Evolutionary conservation across 2,329 filamentous ascomycete genomes (phyloP).

Genomic region (Trichophyton simii): DNA sequence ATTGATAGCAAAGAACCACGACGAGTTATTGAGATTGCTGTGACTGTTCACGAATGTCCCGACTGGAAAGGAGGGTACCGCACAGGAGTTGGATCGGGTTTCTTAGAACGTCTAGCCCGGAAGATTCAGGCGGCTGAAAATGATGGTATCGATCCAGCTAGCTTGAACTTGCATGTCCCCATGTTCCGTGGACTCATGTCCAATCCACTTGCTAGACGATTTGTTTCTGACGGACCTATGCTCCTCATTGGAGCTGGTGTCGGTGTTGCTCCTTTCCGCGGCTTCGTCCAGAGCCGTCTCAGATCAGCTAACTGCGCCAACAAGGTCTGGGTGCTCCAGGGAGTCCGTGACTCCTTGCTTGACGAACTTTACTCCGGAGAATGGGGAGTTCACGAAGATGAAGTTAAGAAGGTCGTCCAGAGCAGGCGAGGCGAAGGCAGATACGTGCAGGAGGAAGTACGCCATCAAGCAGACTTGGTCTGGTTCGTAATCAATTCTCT

Average conservation of each 20-base stretch:
- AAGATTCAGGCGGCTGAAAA: constrained; percentile 57
- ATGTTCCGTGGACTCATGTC: constrained; percentile 99
- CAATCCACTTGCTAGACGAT: constrained; percentile 85
- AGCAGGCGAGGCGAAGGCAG: constrained; percentile 64
- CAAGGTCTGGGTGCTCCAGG: constrained; percentile 95
- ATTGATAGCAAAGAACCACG: constrained; percentile 57
- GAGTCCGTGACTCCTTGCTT: constrained; percentile 81
- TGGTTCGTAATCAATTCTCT: constrained; percentile 96
- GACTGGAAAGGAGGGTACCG: constrained; percentile 64
- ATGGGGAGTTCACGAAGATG: constrained; percentile 83
- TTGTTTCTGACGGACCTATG: constrained; percentile 91
- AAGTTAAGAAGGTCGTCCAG: constrained; percentile 71
- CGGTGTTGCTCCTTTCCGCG: constrained; percentile 91
- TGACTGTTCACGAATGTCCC: constrained; percentile 76
- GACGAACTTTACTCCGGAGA: constrained; percentile 96
- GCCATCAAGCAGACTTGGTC: constrained; percentile 83
- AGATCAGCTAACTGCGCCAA: constrained; percentile 94
- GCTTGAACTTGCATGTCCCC: constrained; percentile 61
- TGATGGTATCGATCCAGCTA: constrained; percentile 40
- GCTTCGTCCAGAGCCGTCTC: constrained; percentile 86
- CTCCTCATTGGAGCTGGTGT: constrained; percentile 92
- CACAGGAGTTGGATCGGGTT: constrained; percentile 82
- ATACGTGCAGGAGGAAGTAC: constrained; percentile 94
- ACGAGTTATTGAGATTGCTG: constrained; percentile 87
- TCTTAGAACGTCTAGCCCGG: constrained; percentile 74